phyloP scores from a whole-genome alignment of 352 stramenopile genomes.

The Plasmopara viticola region DNA sequence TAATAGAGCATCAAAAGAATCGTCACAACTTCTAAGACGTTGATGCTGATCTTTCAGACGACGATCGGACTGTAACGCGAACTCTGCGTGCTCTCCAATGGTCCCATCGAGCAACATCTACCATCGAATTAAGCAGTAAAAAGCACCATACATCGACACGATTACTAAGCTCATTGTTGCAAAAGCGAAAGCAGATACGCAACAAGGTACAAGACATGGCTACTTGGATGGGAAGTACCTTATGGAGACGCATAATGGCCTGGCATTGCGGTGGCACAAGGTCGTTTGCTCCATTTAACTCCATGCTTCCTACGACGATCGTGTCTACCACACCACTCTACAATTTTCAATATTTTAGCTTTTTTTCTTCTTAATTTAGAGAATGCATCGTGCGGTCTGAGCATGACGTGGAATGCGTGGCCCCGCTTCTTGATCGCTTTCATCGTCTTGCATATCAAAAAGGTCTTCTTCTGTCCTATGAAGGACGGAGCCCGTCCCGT shows the following conservation, averaged over 20 bases:
- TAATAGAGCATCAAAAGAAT: conserved; percentile 44
- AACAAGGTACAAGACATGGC: no score
- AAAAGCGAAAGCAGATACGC: no score
- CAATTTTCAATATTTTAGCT: no score
- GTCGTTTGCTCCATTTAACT: no score
- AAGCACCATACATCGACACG: conserved; percentile 3
- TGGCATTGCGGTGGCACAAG: no score
- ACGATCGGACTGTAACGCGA: conserved; percentile 34
- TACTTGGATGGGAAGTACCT: no score
- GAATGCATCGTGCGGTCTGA: conserved; percentile 21
- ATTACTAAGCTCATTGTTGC: no score
- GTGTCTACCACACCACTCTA: no score
- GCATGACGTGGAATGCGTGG: conserved; percentile 22
- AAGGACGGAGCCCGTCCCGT: conserved; percentile 22
- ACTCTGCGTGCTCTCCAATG: conserved; percentile 34
- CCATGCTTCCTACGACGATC: no score
- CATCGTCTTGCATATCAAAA: conserved; percentile 31
- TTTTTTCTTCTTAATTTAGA: conserved; percentile 11
- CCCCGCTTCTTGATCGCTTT: conserved; percentile 21
- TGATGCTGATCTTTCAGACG: conserved; percentile 38
- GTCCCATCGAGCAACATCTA: conserved; percentile 42
- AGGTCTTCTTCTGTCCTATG: conserved; percentile 21
- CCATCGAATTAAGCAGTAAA: neutral
- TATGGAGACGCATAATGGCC: no score
- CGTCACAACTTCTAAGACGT: conserved; percentile 46